Conservation (phyloP, 805 yeast species). For the Candida orba region DNA sequence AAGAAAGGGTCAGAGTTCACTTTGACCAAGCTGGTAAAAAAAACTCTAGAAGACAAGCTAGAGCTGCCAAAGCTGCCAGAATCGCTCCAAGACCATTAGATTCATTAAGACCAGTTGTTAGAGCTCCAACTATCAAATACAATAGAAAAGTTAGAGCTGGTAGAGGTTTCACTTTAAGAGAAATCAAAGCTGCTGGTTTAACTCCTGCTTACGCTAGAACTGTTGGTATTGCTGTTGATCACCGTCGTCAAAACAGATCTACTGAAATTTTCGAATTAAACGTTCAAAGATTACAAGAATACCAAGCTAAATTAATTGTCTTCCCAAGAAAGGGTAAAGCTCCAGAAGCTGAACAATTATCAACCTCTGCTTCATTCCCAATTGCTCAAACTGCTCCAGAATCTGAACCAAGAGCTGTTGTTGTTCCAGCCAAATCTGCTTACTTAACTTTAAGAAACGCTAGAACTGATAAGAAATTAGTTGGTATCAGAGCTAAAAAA, state of each 20-base stretch:
- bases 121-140: conserved; percentile 98
- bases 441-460: conserved; percentile 94
- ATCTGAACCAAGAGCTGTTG: conserved; percentile 81
- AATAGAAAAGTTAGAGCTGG: conserved; percentile 99
- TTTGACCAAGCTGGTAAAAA: conserved; percentile 99
- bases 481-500: conserved; percentile 97
- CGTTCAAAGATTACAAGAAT: conserved; percentile 94
- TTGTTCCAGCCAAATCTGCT: conserved; percentile 63
- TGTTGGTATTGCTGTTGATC: conserved; percentile 97
- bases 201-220: conserved; percentile 95
- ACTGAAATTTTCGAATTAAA: conserved; percentile 91
- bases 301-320: conserved; percentile 91
- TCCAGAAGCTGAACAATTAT: conserved; percentile 70
- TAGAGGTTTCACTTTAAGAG: conserved; percentile 98
- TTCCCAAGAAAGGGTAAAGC: conserved; percentile 89
- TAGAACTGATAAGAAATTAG: conserved; percentile 87
- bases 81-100: conserved; percentile 98
- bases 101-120: conserved; percentile 92
- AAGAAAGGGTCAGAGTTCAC: conserved; percentile 98
- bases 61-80: conserved; percentile 90
- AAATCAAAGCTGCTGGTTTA: conserved; percentile 96
- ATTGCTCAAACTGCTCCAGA: conserved; percentile 71
- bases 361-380: conserved; percentile 83
- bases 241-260: conserved; percentile 98
- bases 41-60: conserved; percentile 91